phyloP scores from a whole-genome alignment of 306 rosid genomes.

The Quercus suber region DNA sequence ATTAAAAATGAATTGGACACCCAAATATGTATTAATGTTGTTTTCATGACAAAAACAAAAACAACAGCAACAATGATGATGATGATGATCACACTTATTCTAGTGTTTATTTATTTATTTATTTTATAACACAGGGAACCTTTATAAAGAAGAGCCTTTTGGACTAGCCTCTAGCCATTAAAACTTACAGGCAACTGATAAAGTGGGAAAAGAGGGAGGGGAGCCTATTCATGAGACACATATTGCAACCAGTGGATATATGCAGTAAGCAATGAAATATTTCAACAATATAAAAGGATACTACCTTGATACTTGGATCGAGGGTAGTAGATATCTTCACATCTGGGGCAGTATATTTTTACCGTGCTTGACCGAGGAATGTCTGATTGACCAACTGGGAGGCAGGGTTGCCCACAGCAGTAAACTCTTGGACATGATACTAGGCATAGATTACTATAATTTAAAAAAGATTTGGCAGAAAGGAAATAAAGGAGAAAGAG shows the following conservation, averaged over 20 bases:
- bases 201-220: too few species aligned
- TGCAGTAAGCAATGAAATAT: conserved; percentile 17
- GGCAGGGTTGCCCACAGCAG: conserved; percentile 82
- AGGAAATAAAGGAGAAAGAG: too few species aligned
- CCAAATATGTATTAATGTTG: neutral
- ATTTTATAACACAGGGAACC: too few species aligned
- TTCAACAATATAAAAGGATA: conserved; percentile 43
- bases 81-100: neutral
- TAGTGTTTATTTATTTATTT: neutral
- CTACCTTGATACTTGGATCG: conserved; percentile 89
- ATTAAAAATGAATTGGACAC: conserved; percentile 9
- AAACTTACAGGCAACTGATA: too few species aligned
- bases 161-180: too few species aligned
- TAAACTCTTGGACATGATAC: conserved; percentile 67
- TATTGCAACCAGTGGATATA: conserved; percentile 10
- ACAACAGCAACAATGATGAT: neutral
- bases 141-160: too few species aligned
- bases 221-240: neutral
- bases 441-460: too few species aligned
- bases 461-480: too few species aligned
- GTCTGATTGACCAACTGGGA: conserved; percentile 84
- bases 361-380: conserved; percentile 68
- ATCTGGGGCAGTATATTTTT: conserved; percentile 78
- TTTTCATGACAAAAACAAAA: neutral
- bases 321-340: conserved; percentile 82